Base-by-base conservation (phyloP, 441 rosid genomes). In the Arabidopsis hybrid region DNA sequence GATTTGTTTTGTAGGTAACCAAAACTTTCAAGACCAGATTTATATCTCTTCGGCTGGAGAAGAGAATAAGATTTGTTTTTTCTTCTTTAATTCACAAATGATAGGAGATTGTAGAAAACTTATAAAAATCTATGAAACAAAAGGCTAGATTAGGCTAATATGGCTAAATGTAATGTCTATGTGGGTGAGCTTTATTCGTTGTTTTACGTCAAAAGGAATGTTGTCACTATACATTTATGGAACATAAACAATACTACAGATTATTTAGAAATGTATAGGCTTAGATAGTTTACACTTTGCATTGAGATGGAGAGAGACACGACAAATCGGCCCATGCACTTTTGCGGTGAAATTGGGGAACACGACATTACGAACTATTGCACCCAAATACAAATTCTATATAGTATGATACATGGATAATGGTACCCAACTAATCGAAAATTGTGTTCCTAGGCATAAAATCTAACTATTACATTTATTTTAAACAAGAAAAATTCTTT, bases 301-400 rank as follows among this genome's bases (percentile, higher is more conserved):
- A 32, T 56, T 73, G 34, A 60, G 38, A 26, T 46, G 61, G 46
- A 32, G 63, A 66, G 69, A 52, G 26, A 21, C 49, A 40, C 46
- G 79, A 75, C 79, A 75, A 68, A 68, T 67, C 5, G 34, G 13
- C 74, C 79, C 79, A 75, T 68, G 29, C 68, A 75, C 49, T 17
- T 60, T n/a, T 75, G 79, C 58, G 64, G 68, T 75, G 35, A 75
- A 34, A 60, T 42, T 75, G 62, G 64, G 78, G 64, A 68, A 68
- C 79, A 75, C 64, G 34, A 52, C 68, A 60, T 67, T 67, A 67
- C 42, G 57, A 51, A 8, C 64, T 49, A 65, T 46, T n/a, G 14
- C 42, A 56, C 18, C 51, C 50, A 35, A 65, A 64, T 34, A 39
- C 40, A 43, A 63, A 51, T 13, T 60, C 14, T 51, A 32, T 66